Conservation (phyloP, 306 rosid genomes). For the Arachis stenosperma region DNA sequence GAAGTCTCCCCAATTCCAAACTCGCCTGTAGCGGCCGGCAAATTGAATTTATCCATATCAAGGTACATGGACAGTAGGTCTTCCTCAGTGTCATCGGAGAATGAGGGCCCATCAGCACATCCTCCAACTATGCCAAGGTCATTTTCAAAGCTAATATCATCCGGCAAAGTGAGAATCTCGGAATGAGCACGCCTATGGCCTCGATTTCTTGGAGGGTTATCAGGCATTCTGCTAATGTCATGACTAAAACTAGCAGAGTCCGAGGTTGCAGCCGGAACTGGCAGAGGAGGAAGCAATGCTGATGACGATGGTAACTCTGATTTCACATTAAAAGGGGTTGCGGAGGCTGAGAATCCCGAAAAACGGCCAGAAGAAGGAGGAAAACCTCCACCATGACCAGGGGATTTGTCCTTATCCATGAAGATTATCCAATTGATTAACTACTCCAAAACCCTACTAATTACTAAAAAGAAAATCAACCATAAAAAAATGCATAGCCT, state of each 20-base stretch:
- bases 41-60: constrained; percentile 76
- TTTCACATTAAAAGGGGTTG: constrained; percentile 55
- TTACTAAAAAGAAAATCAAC: not conserved
- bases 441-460: constrained; percentile 30
- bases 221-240: constrained; percentile 80
- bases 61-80: constrained; percentile 74
- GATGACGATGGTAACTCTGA: constrained; percentile 52
- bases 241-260: constrained; percentile 64
- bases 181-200: constrained; percentile 91
- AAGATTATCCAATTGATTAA: constrained; percentile 11
- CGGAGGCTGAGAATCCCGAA: constrained; percentile 51
- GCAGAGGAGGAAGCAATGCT: constrained; percentile 46
- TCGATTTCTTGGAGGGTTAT: constrained; percentile 67
- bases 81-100: constrained; percentile 75
- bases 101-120: constrained; percentile 64
- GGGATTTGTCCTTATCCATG: constrained; percentile 74
- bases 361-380: constrained; percentile 62
- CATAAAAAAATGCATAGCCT: not conserved
- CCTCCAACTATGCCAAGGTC: constrained; percentile 76
- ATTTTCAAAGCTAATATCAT: constrained; percentile 71
- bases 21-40: constrained; percentile 63
- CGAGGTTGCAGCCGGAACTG: constrained; percentile 51
- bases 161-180: constrained; percentile 77
- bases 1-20: constrained; percentile 61
- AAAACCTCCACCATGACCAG: constrained; percentile 57